Percentiles rank a stretch among this genome's conserved stretches.
These are phyloP conservation scores for Tylopilus balloui DNA, from an alignment of 768 basidiomycete genomes.

Conservation along the genomic window DNA sequence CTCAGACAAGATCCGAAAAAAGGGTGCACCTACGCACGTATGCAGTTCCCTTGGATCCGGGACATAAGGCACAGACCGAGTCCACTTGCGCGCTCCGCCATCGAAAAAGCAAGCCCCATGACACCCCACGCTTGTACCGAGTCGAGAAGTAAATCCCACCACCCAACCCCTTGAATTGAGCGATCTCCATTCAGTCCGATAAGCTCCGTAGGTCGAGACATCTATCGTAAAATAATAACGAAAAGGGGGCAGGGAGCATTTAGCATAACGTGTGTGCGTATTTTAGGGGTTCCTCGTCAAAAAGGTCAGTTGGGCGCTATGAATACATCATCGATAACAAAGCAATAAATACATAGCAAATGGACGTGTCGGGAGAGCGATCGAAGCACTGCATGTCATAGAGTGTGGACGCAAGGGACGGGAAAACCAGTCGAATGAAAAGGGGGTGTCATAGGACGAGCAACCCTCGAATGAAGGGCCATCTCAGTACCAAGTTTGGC, in stretches of 20 bases:
- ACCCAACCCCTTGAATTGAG: neutral
- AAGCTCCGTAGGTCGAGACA: slow-evolving; percentile 6
- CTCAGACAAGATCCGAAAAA: too few species aligned
- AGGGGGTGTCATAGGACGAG: too few species aligned
- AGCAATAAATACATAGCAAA: slow-evolving; percentile 19
- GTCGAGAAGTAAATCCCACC: neutral
- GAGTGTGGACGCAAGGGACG: slow-evolving; percentile 3
- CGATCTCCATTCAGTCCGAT: neutral
- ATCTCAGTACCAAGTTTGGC: neutral
- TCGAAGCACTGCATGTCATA: slow-evolving; percentile 8
- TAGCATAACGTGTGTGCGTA: slow-evolving; percentile 10
- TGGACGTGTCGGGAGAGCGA: slow-evolving; percentile 9
- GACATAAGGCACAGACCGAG: too few species aligned
- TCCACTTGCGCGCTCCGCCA: too few species aligned
- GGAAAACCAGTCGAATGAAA: neutral
- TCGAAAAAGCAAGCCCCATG: neutral
- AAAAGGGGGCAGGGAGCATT: neutral
- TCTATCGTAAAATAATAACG: neutral
- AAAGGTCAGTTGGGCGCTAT: slow-evolving; percentile 8
- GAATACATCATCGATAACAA: slow-evolving; percentile 21
- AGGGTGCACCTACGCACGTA: too few species aligned
- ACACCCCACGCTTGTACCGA: too few species aligned
- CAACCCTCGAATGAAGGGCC: too few species aligned
- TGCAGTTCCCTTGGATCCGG: too few species aligned
- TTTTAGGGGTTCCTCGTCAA: neutral